These are phyloP conservation scores for Candida pseudofarinosa DNA, from an alignment of 805 yeast genomes.

Conservation along the genomic window DNA sequence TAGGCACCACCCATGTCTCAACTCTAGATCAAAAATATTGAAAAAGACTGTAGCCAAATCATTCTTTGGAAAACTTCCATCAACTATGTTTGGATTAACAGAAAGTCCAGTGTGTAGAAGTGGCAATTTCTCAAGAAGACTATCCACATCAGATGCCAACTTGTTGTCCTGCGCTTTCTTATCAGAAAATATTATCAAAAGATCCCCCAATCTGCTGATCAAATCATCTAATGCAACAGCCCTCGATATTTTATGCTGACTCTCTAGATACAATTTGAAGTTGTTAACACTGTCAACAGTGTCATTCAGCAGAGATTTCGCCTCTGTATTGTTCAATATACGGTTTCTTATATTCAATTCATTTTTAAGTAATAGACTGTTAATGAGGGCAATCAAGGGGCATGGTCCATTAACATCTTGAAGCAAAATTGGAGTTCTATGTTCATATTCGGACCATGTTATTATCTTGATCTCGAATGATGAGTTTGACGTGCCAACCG, in stretches of 20 bases:
- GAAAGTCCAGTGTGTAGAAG: slow-evolving; percentile 64
- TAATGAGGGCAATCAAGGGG: slow-evolving; percentile 74
- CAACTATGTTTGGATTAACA: slow-evolving; percentile 61
- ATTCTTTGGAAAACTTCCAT: slow-evolving; percentile 48
- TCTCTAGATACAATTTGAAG: slow-evolving; percentile 14
- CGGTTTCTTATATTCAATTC: slow-evolving; percentile 24
- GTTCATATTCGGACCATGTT: slow-evolving; percentile 33
- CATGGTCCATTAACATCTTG: slow-evolving; percentile 89
- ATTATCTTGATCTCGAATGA: slow-evolving; percentile 20
- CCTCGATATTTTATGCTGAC: slow-evolving; percentile 9
- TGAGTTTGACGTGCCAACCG: no score
- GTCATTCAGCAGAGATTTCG: slow-evolving; percentile 1
- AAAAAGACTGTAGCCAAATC: slow-evolving; percentile 56
- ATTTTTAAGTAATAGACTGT: slow-evolving; percentile 55
- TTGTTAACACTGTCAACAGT: slow-evolving; percentile 12
- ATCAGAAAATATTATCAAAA: slow-evolving; percentile 21
- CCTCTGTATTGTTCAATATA: slow-evolving; percentile 4
- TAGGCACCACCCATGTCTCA: slow-evolving; percentile 80
- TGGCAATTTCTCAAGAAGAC: slow-evolving; percentile 56
- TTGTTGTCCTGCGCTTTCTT: slow-evolving; percentile 12
- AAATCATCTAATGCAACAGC: slow-evolving; percentile 32
- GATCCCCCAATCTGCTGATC: slow-evolving; percentile 48
- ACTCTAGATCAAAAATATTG: slow-evolving; percentile 49
- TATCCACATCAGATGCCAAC: slow-evolving; percentile 14
- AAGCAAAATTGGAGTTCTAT: slow-evolving; percentile 53